Evolutionary conservation across 164 flowering plant species (phyloP).

Genomic region (Dillenia turbinata): DNA sequence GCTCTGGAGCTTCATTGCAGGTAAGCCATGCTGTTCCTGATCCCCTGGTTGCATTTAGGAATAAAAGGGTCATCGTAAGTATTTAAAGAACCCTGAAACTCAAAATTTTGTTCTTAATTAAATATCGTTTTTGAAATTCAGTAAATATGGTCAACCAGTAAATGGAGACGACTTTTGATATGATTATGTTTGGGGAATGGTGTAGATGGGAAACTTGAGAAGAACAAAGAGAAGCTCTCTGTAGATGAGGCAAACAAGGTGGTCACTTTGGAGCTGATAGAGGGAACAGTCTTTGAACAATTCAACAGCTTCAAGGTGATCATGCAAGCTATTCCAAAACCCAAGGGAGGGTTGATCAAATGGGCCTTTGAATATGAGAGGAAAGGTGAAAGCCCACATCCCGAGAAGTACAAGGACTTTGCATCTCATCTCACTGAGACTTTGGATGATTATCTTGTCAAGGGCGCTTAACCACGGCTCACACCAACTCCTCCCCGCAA

Average conservation of each 20-base stretch:
- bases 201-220: constrained; percentile 8
- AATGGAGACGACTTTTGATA: too few relatives aligned
- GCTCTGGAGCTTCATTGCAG: constrained; percentile 17
- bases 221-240: constrained; percentile 1
- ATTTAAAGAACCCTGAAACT: too few relatives aligned
- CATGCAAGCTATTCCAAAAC: constrained; percentile 7
- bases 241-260: constrained; percentile 14
- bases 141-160: too few relatives aligned
- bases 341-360: constrained; percentile 8
- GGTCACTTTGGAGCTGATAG: constrained; percentile 8
- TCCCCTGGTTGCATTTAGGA: too few relatives aligned
- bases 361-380: constrained; percentile 23
- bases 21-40: too few relatives aligned
- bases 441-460: constrained; percentile 11
- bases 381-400: constrained; percentile 4
- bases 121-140: too few relatives aligned
- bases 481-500: too few relatives aligned
- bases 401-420: constrained; percentile 4
- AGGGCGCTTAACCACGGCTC: not conserved
- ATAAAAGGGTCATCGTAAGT: too few relatives aligned
- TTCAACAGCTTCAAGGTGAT: constrained; percentile 9
- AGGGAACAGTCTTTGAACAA: constrained; percentile 14
- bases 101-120: too few relatives aligned
- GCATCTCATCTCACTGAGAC: not conserved
- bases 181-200: not conserved